These are phyloP conservation scores for Ceratobasidium sp. DNA, from an alignment of 1,284 basidiomycete species.

Conservation along the genomic window DNA sequence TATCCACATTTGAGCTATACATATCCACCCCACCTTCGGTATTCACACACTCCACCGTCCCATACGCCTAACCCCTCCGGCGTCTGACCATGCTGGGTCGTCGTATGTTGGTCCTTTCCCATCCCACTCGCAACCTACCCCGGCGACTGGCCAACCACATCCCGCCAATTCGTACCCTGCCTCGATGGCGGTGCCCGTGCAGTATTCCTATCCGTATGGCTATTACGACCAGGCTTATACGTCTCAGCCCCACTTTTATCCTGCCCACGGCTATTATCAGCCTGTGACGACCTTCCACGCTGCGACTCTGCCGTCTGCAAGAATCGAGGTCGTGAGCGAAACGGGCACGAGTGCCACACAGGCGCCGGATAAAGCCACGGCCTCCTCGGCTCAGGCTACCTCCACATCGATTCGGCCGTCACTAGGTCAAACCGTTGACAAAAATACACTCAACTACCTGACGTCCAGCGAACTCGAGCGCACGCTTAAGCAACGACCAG, in stretches of 20 bases:
- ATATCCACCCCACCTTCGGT: slow-evolving; percentile 2
- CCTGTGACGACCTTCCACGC: slow-evolving; percentile 30
- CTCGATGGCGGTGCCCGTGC: slow-evolving; percentile 15
- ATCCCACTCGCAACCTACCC: background rate
- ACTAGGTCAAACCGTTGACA: slow-evolving; percentile 44
- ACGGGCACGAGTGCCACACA: background rate
- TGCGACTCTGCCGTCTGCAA: background rate
- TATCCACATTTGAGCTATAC: background rate
- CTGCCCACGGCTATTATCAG: slow-evolving; percentile 35
- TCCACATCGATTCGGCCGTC: background rate
- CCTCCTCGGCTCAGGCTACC: background rate
- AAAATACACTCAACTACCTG: slow-evolving; percentile 60
- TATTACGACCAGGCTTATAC: background rate
- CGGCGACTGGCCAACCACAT: background rate
- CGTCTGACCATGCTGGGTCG: background rate
- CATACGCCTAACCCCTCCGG: background rate
- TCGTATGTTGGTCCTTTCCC: background rate
- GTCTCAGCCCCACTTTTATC: slow-evolving; percentile 21
- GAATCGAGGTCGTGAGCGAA: background rate
- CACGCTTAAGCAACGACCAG: slow-evolving; percentile 72
- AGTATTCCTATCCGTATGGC: slow-evolving; percentile 23
- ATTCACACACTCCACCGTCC: slow-evolving; percentile 21
- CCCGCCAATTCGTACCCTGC: slow-evolving; percentile 9
- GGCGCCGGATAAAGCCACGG: background rate
- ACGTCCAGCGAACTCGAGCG: slow-evolving; percentile 62